Conservation (phyloP, 257 asterid species). For the Gentiana straminea region DNA sequence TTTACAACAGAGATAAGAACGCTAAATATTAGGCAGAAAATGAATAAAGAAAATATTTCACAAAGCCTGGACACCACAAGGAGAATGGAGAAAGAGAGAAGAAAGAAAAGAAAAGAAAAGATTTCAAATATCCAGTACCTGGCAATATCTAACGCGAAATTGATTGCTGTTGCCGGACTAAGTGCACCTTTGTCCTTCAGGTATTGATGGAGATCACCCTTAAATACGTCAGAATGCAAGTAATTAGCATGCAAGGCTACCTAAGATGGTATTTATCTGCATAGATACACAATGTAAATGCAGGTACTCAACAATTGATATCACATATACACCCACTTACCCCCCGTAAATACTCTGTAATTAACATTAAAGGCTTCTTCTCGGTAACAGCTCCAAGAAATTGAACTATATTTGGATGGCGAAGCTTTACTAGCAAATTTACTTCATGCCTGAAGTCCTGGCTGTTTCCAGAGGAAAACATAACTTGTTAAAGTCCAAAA, state of each 20-base stretch:
- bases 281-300: neutral
- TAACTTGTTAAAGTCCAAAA: neutral
- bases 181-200: constrained; percentile 91
- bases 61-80: too few species aligned
- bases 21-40: too few species aligned
- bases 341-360: constrained; percentile 94
- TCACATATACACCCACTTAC: constrained; percentile 33
- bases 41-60: too few species aligned
- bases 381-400: constrained; percentile 97
- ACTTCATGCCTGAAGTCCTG: constrained; percentile 99
- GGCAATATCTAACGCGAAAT: constrained; percentile 91
- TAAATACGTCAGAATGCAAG: constrained; percentile 11
- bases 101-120: neutral
- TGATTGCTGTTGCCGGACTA: constrained; percentile 61
- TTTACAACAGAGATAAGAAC: too few species aligned
- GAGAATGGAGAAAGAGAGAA: neutral
- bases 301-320: constrained; percentile 3
- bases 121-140: constrained; percentile 30
- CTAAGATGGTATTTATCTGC: neutral
- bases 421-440: constrained; percentile 93
- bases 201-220: constrained; percentile 98
- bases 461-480: constrained; percentile 31
- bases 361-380: constrained; percentile 87
- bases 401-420: constrained; percentile 97
- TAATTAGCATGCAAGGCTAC: constrained; percentile 5